These are phyloP conservation scores for Jackrogersella multiformis DNA, from an alignment of 495 filamentous ascomycete genomes.

Conservation along the genomic window DNA sequence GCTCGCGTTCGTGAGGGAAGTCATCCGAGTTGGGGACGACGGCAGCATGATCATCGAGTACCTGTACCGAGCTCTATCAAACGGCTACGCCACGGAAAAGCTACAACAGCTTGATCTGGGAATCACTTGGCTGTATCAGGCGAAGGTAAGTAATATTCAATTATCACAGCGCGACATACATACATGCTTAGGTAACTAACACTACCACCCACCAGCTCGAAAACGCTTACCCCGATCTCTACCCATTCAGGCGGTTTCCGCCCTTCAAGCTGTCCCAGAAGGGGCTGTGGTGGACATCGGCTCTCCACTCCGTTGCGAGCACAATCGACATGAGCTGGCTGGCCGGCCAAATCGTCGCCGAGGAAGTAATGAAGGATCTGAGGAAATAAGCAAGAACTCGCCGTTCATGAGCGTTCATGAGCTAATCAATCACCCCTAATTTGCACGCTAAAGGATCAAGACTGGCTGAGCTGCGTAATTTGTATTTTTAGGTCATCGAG, in stretches of 20 bases:
- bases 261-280: conserved; percentile 34
- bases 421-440: neutral
- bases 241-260: conserved; percentile 26
- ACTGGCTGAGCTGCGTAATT: neutral
- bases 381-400: neutral
- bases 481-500: conserved; percentile 1
- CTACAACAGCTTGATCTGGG: conserved; percentile 15
- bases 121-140: conserved; percentile 39
- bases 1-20: conserved; percentile 31
- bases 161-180: neutral
- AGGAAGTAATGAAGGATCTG: conserved; percentile 33
- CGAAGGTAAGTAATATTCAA: conserved; percentile 22
- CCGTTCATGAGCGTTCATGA: no score
- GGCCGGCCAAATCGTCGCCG: conserved; percentile 39
- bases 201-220: conserved; percentile 23
- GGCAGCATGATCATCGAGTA: conserved; percentile 22
- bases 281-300: conserved; percentile 45
- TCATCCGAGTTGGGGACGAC: conserved; percentile 13
- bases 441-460: neutral
- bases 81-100: conserved; percentile 9
- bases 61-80: conserved; percentile 40
- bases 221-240: conserved; percentile 34
- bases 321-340: conserved; percentile 43
- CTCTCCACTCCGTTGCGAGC: conserved; percentile 33
- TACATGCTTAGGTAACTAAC: neutral